Evolutionary conservation across 129 eudicot genomes (phyloP).

Genomic region (Gnaphalium uliginosum): DNA sequence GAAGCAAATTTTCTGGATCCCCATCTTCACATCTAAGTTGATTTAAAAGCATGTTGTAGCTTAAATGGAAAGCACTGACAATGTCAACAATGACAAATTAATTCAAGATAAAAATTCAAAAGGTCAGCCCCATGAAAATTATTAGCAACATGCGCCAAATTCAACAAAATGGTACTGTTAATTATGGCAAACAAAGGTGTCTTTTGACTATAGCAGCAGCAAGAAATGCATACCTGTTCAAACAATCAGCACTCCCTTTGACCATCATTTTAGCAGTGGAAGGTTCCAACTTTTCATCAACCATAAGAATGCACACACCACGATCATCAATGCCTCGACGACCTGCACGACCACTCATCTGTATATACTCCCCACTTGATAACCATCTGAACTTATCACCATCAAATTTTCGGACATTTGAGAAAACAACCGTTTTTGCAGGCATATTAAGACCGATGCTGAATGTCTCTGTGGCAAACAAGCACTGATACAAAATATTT

Average conservation of each 20-base stretch:
- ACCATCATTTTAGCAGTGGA: slow-evolving; percentile 96
- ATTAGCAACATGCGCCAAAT: neutral
- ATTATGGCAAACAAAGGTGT: slow-evolving; percentile 1
- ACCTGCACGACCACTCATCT: slow-evolving; percentile 99
- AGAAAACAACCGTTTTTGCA: slow-evolving; percentile 97
- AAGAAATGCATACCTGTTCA: slow-evolving; percentile 71
- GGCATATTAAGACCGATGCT: slow-evolving; percentile 99
- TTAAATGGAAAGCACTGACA: slow-evolving; percentile 90
- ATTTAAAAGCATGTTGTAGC: slow-evolving; percentile 98
- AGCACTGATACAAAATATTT: slow-evolving; percentile 59
- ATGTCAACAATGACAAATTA: slow-evolving; percentile 26
- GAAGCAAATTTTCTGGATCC: slow-evolving; percentile 91
- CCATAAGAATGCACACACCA: slow-evolving; percentile 98
- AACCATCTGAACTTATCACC: slow-evolving; percentile 99
- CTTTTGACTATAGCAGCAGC: neutral
- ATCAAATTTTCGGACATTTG: slow-evolving; percentile 98
- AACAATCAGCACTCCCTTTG: slow-evolving; percentile 96
- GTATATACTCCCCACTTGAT: slow-evolving; percentile 97
- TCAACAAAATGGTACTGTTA: neutral
- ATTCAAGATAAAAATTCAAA: neutral
- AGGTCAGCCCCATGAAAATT: slow-evolving; percentile 8
- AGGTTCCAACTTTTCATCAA: slow-evolving; percentile 97
- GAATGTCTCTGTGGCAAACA: slow-evolving; percentile 99
- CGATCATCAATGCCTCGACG: slow-evolving; percentile 99
- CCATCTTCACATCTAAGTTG: slow-evolving; percentile 92